Conservation (phyloP, 2,329 filamentous ascomycete genomes). For the Xylaria sp. region DNA sequence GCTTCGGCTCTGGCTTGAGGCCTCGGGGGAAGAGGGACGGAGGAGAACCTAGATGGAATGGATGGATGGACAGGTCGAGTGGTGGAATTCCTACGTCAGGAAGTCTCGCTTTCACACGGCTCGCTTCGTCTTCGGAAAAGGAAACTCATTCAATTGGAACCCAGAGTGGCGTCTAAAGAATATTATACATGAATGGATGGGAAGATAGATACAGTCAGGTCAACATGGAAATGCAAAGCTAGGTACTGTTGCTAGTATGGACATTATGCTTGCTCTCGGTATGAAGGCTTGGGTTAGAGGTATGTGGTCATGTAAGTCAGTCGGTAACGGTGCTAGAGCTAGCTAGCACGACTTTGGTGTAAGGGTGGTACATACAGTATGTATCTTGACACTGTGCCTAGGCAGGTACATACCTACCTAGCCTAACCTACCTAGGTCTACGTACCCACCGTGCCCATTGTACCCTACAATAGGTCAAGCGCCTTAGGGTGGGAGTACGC, state of each 20-base stretch:
- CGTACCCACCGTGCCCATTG: not conserved
- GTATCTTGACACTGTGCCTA: not conserved
- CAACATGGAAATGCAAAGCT: slow-evolving; percentile 39
- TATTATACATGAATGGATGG: slow-evolving; percentile 40
- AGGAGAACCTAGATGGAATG: not conserved
- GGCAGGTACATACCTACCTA: not conserved
- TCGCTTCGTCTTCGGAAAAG: slow-evolving; percentile 30
- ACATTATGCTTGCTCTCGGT: slow-evolving; percentile 41
- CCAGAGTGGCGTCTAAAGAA: slow-evolving; percentile 41
- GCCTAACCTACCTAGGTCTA: too few relatives aligned
- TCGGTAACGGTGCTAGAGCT: slow-evolving; percentile 25
- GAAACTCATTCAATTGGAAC: slow-evolving; percentile 40
- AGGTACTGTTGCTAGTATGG: slow-evolving; percentile 32
- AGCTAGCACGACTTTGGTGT: slow-evolving; percentile 5
- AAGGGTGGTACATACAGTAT: slow-evolving; percentile 7
- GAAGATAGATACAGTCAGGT: slow-evolving; percentile 29
- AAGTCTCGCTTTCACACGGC: slow-evolving; percentile 29
- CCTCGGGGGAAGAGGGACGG: not conserved
- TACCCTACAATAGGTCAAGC: not conserved
- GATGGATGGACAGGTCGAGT: not conserved
- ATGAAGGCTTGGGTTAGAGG: slow-evolving; percentile 36
- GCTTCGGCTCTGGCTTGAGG: slow-evolving; percentile 15
- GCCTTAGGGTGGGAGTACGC: not conserved
- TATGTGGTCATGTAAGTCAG: slow-evolving; percentile 32
- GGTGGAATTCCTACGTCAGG: slow-evolving; percentile 11